A percentile compares a stretch with the other conserved stretches of the same genome.
Conservation (phyloP, 192 early-diverging fungal genomes). For the Coemansia sp. region DNA sequence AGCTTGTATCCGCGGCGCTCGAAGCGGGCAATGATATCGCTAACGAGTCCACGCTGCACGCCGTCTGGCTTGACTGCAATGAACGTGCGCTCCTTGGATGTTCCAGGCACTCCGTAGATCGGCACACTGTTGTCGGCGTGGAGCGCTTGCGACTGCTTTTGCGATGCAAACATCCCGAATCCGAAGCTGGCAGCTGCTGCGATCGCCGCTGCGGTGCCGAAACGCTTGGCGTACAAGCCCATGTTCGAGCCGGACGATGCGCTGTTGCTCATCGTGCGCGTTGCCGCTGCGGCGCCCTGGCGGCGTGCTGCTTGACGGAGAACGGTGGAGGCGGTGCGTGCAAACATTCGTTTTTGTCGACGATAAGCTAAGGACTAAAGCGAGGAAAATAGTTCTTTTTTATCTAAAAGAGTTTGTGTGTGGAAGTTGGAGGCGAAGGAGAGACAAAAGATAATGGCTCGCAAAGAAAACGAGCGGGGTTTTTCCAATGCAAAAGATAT, state of each 20-base stretch:
- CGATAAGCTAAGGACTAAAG: no score
- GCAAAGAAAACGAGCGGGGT: no score
- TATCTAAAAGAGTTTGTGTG: neutral
- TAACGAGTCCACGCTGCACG: slow-evolving; percentile 82
- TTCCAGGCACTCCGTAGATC: slow-evolving; percentile 60
- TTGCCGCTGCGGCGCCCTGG: slow-evolving; percentile 29
- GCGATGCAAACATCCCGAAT: slow-evolving; percentile 26
- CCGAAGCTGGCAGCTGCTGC: slow-evolving; percentile 36
- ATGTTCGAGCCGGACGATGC: slow-evolving; percentile 20
- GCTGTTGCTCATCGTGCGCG: slow-evolving; percentile 32
- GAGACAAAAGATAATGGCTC: neutral
- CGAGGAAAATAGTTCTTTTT: no score
- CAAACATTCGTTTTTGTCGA: slow-evolving; percentile 29
- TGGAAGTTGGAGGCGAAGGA: neutral
- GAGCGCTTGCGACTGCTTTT: slow-evolving; percentile 17
- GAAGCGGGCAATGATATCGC: slow-evolving; percentile 84
- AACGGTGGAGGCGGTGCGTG: slow-evolving; percentile 29
- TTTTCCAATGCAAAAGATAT: neutral
- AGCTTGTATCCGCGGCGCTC: slow-evolving; percentile 91
- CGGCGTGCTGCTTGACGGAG: slow-evolving; percentile 52
- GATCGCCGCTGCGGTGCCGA: slow-evolving; percentile 33
- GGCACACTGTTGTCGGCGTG: slow-evolving; percentile 46
- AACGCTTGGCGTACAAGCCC: slow-evolving; percentile 17
- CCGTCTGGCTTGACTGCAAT: slow-evolving; percentile 84
- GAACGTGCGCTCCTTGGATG: slow-evolving; percentile 68